Evolutionary conservation across 1,139 yeast species (phyloP).

Genomic region (Entelexis paramagnoliae): DNA sequence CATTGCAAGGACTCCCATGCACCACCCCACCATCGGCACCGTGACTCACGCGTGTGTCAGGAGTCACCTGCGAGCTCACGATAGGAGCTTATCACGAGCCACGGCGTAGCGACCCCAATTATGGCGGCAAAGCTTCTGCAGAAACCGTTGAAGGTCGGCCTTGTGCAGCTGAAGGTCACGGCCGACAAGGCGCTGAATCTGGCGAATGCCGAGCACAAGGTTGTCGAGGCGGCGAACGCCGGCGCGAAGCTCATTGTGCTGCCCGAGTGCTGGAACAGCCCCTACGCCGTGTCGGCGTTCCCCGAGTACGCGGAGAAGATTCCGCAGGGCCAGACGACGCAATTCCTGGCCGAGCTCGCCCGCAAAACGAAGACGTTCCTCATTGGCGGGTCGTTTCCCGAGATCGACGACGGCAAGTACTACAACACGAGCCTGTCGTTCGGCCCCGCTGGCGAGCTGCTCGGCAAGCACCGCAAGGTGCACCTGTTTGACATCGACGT

Average conservation of each 20-base stretch:
- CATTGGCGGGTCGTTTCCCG: constrained; percentile 91
- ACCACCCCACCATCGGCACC: background rate
- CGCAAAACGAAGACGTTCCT: constrained; percentile 49
- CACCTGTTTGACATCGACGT: constrained; percentile 88
- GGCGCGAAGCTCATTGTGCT: constrained; percentile 48
- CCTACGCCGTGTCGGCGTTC: constrained; percentile 81
- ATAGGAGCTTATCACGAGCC: background rate
- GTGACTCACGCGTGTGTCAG: background rate
- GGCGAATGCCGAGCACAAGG: constrained; percentile 43
- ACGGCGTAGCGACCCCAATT: background rate
- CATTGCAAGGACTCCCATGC: too few species aligned
- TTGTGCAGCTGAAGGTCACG: constrained; percentile 68
- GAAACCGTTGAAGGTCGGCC: constrained; percentile 49
- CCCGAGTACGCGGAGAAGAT: constrained; percentile 69
- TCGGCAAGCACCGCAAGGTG: constrained; percentile 79
- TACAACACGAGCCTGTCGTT: constrained; percentile 80
- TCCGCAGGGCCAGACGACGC: constrained; percentile 61
- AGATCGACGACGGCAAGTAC: constrained; percentile 46
- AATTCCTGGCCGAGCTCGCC: constrained; percentile 54
- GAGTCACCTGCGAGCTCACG: background rate
- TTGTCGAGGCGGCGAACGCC: constrained; percentile 43
- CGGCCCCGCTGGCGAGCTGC: constrained; percentile 55
- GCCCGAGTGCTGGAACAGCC: constrained; percentile 93
- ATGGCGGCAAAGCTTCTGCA: constrained; percentile 21
- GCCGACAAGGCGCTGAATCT: constrained; percentile 57